Conservation (phyloP, 129 eudicot genomes). For the Centella asiatica region DNA sequence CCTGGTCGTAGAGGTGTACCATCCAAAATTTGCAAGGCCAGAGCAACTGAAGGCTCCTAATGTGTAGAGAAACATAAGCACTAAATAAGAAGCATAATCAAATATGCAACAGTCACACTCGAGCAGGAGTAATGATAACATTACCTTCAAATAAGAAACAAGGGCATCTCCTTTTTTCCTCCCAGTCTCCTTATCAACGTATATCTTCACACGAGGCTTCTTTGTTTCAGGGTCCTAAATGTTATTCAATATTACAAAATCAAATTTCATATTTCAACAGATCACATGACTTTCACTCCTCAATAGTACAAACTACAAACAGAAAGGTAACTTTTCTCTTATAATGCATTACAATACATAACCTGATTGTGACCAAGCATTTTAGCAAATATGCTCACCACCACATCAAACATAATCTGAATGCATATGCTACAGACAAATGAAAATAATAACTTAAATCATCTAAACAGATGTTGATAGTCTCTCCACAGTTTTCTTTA, state of each 20-base stretch:
- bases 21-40: conserved; percentile 85
- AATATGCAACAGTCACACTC: neutral
- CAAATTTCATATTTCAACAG: neutral
- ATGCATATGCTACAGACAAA: too few relatives aligned
- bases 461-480: too few relatives aligned
- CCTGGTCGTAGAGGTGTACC: conserved; percentile 85
- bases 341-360: too few relatives aligned
- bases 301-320: too few relatives aligned
- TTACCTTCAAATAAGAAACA: conserved; percentile 87
- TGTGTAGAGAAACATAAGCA: conserved; percentile 5
- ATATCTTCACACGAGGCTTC: conserved; percentile 93
- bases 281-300: neutral
- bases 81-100: neutral
- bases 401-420: too few relatives aligned
- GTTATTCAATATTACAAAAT: conserved; percentile 3
- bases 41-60: conserved; percentile 89
- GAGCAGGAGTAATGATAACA: neutral
- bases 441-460: too few relatives aligned
- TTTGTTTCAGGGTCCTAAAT: conserved; percentile 90
- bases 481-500: too few relatives aligned
- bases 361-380: too few relatives aligned
- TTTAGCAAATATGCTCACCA: too few relatives aligned
- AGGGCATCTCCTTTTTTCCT: conserved; percentile 94
- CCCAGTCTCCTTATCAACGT: conserved; percentile 84
- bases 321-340: too few relatives aligned